A percentile compares a stretch with the other conserved stretches of the same genome.
Conservation (phyloP, 768 basidiomycete species). For the Calocybe gangraenosa region DNA sequence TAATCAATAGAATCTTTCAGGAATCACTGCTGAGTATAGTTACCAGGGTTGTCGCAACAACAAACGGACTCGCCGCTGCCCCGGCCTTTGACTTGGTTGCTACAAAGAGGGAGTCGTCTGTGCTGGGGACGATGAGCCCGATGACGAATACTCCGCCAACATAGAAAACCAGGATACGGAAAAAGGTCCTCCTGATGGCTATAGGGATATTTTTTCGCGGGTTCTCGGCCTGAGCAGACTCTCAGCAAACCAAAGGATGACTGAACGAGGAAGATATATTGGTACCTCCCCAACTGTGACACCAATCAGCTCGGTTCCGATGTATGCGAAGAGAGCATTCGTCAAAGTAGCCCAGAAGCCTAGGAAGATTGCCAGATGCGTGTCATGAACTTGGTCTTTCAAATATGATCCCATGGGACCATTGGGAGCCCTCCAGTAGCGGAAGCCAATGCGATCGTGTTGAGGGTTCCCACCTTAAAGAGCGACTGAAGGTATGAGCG, state of each 20-base stretch:
- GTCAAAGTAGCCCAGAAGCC: constrained; percentile 71
- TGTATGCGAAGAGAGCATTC: constrained; percentile 70
- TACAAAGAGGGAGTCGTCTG: constrained; percentile 41
- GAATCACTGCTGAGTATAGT: constrained; percentile 2
- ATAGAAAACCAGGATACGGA: constrained; percentile 56
- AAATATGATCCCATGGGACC: constrained; percentile 59
- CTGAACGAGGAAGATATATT: not conserved
- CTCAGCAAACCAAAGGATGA: not conserved
- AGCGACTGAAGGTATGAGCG: constrained; percentile 27
- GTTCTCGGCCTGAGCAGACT: constrained; percentile 49
- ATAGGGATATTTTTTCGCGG: constrained; percentile 70
- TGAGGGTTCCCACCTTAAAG: constrained; percentile 44
- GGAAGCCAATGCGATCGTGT: constrained; percentile 45
- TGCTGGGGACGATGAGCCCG: constrained; percentile 65
- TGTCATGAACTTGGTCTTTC: constrained; percentile 41
- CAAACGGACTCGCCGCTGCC: constrained; percentile 64
- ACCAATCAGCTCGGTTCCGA: constrained; percentile 76
- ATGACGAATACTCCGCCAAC: constrained; percentile 70
- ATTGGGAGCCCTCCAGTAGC: constrained; percentile 44
- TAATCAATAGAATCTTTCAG: not conserved
- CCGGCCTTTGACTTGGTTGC: constrained; percentile 42
- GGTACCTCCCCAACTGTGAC: constrained; percentile 50
- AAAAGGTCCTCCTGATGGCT: constrained; percentile 64
- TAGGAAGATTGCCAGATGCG: constrained; percentile 50
- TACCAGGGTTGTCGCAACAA: constrained; percentile 43